Evolutionary conservation across 352 stramenopile species (phyloP).

Genomic region (Pythium monospermum): DNA sequence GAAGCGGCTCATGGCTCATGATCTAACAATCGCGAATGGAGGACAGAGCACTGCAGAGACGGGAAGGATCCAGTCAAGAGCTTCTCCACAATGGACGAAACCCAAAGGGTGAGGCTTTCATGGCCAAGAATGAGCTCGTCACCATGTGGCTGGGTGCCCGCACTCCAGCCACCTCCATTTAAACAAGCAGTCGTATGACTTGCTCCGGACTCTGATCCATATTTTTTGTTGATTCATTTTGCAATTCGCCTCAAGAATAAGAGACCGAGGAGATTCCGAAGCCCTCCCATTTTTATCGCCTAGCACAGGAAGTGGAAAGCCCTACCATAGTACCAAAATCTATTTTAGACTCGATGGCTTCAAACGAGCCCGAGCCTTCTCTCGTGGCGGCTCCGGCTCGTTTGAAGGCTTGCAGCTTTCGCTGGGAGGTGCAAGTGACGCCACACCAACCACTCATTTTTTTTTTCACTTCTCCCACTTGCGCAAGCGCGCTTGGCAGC

Average conservation of each 20-base stretch:
- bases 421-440: no score
- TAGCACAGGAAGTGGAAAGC: no score
- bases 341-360: no score
- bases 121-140: background rate
- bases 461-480: no score
- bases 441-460: no score
- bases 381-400: no score
- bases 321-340: no score
- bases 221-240: no score
- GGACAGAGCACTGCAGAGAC: background rate
- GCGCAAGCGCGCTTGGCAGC: no score
- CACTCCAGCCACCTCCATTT: background rate
- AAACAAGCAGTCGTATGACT: no score
- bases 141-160: background rate
- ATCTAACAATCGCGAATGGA: background rate
- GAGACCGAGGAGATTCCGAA: background rate
- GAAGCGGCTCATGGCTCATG: conserved; percentile 16
- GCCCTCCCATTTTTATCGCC: background rate
- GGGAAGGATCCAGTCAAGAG: background rate
- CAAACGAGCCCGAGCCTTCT: no score
- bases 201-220: background rate
- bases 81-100: background rate
- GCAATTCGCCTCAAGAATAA: background rate
- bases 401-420: no score
- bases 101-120: background rate